Base-by-base conservation (phyloP, 1,284 basidiomycete genomes). In the Jaminaea rosea region DNA sequence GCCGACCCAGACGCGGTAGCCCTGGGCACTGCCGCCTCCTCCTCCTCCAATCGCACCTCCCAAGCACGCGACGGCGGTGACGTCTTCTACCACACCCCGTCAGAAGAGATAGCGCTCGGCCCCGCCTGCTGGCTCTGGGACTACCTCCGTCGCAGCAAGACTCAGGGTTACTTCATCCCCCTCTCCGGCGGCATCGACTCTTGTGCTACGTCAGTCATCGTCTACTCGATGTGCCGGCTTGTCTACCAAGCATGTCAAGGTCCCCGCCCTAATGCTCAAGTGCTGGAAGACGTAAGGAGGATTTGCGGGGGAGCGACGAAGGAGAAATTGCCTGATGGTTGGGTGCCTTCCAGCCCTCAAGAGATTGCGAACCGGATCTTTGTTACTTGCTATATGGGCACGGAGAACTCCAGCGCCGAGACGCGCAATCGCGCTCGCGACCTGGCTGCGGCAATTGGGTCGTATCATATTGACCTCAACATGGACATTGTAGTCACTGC, bases 91-190 rank as follows among this genome's bases (percentile, higher is more conserved):
- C 91, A 97, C 73, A 80, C 69, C 9, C 89, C 93, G 0, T 91
- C 96, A 75, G 92, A 97, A 75, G 94, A 98, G 77, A 96, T 98
- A 58, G 92, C 93, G 1, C 79, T 96, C 2, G 94, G 93, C 4
- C 93, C 93, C 1, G 94, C 93, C 3, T 98, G 93, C 73, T 99
- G 93, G 93, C 80, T 99, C 7, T 99, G 93, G 94, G 94, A 99
- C 75, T 98, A 98, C 69, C 81, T 99, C 34, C 81, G 93, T 24
- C 84, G 93, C 32, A 97, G 93, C 11, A 80, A 88, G 4, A 90
- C 87, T 0, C 88, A 93, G 65, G 93, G 94, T 1, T 98, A 92
- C 77, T 97, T 98, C 72, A 78, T 98, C 24, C 94, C 94, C 1
- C 80, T 99, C 5, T 93, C 88, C 50, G 93, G 94, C n/a, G 94